Percentiles rank a stretch among this genome's conserved stretches.
Evolutionary conservation across 805 yeast genomes (phyloP).

Genomic region (Wickerhamiella lipophila): DNA sequence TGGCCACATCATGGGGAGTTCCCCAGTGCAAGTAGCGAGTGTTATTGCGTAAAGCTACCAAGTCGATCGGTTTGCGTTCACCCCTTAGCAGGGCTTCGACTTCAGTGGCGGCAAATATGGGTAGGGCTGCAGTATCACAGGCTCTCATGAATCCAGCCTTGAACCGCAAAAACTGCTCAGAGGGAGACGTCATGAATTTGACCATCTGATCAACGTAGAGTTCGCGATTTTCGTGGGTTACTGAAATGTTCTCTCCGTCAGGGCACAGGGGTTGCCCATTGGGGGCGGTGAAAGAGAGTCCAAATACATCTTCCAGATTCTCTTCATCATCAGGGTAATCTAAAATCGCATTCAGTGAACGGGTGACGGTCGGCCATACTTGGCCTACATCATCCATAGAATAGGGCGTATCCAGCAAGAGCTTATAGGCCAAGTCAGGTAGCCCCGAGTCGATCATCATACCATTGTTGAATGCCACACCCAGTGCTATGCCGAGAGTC

Average conservation of each 20-base stretch:
- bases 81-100: slow-evolving; percentile 71
- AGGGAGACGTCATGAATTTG: slow-evolving; percentile 45
- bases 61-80: slow-evolving; percentile 55
- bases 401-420: slow-evolving; percentile 44
- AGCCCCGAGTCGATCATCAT: slow-evolving; percentile 69
- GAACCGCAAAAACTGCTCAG: slow-evolving; percentile 44
- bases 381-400: slow-evolving; percentile 52
- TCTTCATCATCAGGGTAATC: slow-evolving; percentile 31
- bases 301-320: slow-evolving; percentile 38
- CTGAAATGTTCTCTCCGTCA: slow-evolving; percentile 44
- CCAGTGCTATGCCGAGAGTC: slow-evolving; percentile 74
- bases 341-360: slow-evolving; percentile 37
- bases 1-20: slow-evolving; percentile 25
- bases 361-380: slow-evolving; percentile 56
- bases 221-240: slow-evolving; percentile 45
- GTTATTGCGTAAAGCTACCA: slow-evolving; percentile 51
- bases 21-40: slow-evolving; percentile 65
- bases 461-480: slow-evolving; percentile 83
- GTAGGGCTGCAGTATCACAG: slow-evolving; percentile 68
- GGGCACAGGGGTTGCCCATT: slow-evolving; percentile 46
- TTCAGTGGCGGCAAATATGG: slow-evolving; percentile 70
- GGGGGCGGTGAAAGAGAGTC: slow-evolving; percentile 53
- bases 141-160: slow-evolving; percentile 61
- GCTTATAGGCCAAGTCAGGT: slow-evolving; percentile 66
- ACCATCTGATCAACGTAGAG: slow-evolving; percentile 53